Evolutionary conservation across 768 basidiomycete species (phyloP).

Genomic region (Hygrophoropsis aurantiaca): DNA sequence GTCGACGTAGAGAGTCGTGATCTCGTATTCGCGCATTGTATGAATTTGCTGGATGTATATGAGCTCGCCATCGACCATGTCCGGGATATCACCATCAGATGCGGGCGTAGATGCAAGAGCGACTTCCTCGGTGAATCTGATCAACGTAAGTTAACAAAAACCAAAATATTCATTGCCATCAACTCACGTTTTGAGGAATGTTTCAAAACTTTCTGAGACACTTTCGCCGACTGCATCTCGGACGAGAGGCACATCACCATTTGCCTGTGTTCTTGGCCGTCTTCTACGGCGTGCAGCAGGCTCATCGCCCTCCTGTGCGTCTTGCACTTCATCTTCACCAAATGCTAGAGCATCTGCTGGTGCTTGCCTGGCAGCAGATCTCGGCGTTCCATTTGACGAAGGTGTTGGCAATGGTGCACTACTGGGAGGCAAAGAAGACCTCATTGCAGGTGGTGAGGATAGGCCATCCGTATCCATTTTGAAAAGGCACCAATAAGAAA

Average conservation of each 20-base stretch:
- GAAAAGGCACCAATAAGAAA: conserved; percentile 16
- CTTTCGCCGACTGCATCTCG: conserved; percentile 95
- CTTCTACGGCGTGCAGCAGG: conserved; percentile 45
- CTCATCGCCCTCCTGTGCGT: conserved; percentile 38
- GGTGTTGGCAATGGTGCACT: conserved; percentile 42
- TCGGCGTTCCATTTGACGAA: conserved; percentile 35
- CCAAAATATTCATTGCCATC: not conserved
- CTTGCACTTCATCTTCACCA: conserved; percentile 50
- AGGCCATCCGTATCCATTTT: conserved; percentile 57
- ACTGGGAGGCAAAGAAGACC: conserved; percentile 54
- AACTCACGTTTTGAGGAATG: conserved; percentile 86
- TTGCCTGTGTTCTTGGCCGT: conserved; percentile 39
- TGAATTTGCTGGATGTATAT: conserved; percentile 93
- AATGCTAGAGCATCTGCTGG: conserved; percentile 54
- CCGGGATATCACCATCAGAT: conserved; percentile 63
- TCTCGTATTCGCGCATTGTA: conserved; percentile 91
- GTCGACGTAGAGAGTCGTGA: conserved; percentile 96
- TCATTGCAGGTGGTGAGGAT: conserved; percentile 56
- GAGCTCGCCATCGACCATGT: conserved; percentile 57
- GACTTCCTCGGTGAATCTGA: conserved; percentile 83
- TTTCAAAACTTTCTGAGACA: conserved; percentile 88
- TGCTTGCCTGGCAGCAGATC: conserved; percentile 36
- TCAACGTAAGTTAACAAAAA: not conserved
- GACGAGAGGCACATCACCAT: conserved; percentile 79
- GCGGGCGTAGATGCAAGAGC: conserved; percentile 78